These are phyloP conservation scores for Ogataea corticis DNA, from an alignment of 805 yeast species.

Conservation along the genomic window DNA sequence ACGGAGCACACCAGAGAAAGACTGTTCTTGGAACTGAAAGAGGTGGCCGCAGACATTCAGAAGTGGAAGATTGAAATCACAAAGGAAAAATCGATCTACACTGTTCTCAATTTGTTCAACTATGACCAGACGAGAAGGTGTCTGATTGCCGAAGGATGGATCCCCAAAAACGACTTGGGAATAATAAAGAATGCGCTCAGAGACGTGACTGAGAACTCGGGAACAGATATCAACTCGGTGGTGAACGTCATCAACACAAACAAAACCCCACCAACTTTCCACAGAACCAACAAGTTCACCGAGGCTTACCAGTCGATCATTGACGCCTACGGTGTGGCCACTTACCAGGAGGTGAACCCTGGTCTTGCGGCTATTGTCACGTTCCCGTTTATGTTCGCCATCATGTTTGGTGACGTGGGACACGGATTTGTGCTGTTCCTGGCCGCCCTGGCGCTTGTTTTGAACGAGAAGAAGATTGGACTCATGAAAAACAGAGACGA, in stretches of 20 bases:
- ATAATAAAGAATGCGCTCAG: conserved; percentile 66
- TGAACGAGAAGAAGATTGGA: conserved; percentile 53
- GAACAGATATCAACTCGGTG: conserved; percentile 48
- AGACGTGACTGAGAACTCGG: conserved; percentile 55
- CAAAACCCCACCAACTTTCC: conserved; percentile 71
- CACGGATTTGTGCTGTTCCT: conserved; percentile 67
- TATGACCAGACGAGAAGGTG: conserved; percentile 84
- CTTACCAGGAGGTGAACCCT: conserved; percentile 74
- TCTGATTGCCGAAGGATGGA: conserved; percentile 95
- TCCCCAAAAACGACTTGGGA: conserved; percentile 75
- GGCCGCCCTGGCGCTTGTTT: conserved; percentile 55
- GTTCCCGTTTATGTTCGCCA: conserved; percentile 80
- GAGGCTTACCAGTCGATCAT: conserved; percentile 67
- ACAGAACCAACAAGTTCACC: conserved; percentile 68
- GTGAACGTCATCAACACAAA: conserved; percentile 64
- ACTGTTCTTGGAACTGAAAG: conserved; percentile 72
- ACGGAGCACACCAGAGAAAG: conserved; percentile 66
- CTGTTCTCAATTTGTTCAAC: conserved; percentile 75
- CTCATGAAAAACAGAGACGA: conserved; percentile 62
- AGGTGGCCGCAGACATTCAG: conserved; percentile 72
- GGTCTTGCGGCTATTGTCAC: conserved; percentile 74
- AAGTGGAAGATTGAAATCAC: conserved; percentile 69
- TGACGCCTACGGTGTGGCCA: conserved; percentile 78
- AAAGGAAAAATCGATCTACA: conserved; percentile 82
- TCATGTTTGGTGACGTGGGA: conserved; percentile 83